Evolutionary conservation across 495 filamentous ascomycete species (phyloP), one percentile per base, ranked within the genome.

Genomic region (Neurospora terricola): DNA sequence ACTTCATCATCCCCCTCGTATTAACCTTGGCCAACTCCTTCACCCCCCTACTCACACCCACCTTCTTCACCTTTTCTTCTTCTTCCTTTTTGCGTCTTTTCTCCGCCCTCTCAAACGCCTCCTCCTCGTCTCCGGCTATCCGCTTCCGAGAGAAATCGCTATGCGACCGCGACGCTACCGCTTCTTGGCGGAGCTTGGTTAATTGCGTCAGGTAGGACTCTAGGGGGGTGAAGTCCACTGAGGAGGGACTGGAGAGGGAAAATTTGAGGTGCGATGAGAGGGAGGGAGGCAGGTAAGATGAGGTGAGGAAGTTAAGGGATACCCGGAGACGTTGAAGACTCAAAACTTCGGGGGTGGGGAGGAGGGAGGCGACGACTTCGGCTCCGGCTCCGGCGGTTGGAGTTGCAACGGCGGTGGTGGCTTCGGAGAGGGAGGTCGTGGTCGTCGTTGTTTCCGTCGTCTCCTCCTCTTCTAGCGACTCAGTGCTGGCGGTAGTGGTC

Each of bases 1-100:
- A 88, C 86, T 97, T 98, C 86, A 92, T 93, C 96, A 99, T 99
- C 36, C 96, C 96, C 18, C 78, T 88, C 0, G 90, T 93, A 79
- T 97, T 91, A 16, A 92, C 95, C 83, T 98, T 98, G 80, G 91
- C 91, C 77, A 99, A 78, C 45, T 94, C 86, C 76, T 87, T 89
- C 1, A 97, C 88, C 0, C 87, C 94, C 23, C 88, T 85, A 75
- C 91, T 95, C 82, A 93, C 88, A 16, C 85, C 85, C 9, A 86
- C 87, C 80, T 93, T 93, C 75, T 89, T 87, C 43, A 82, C 81
- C 81, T 88, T 89, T 27, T 90, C 86, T 59, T 89, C 89, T 18
- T 88, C 88, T 37, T 87, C 87, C 81, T 88, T 88, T 79, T 88
- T 90, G 71, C 88, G 88, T 82, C 90, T 91, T 81, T 95, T 93